Base-by-base conservation (phyloP, 2,329 filamentous ascomycete species). In the Penicillium verrucosum region DNA sequence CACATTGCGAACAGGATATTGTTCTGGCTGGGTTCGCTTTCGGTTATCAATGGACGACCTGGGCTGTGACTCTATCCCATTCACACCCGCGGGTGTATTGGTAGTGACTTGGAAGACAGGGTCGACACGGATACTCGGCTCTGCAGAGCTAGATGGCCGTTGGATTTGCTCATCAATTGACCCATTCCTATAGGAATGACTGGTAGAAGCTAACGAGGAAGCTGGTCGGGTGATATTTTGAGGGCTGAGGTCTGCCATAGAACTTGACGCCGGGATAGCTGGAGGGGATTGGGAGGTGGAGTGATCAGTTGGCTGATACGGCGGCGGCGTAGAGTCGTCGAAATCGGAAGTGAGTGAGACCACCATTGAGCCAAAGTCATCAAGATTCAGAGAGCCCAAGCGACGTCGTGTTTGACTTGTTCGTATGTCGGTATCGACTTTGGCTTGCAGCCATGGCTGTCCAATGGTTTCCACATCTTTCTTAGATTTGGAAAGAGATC, bases 381-480 rank as follows among this genome's bases (percentile, higher is more conserved):
- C 65, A 29, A 75, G 60, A 52, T 72, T 67, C 25, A 73, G 46
- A 27, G 71, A 67, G 7, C 66, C 64, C 43, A 72, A 43, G 43
- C 61, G 65, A 7, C 62, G 61, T 49, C 58, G 62, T 11, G 56
- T 46, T 2, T 63, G 60, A 5, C 10, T 40, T 10, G 56, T 50
- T 6, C 46, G 57, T 41, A 51, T 62, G 23, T 53, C 59, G 18
- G 47, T 57, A 41, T 67, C 61, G 37, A 60, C 60, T n/a, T 65
- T 66, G 49, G 67, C 67, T 32, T 65, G 66, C 41, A 75, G 57
- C 73, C 73, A 75, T 48, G 72, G 72, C 49, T 68, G 72, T 25
- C 73, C 73, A 50, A 74, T 74, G 25, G 60, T 67, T 55, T 75
- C 72, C 21, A 75, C 69, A 47, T 75, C 73, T 36, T 59, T 68